Evolutionary conservation across 2,329 filamentous ascomycete genomes (phyloP).

Genomic region (Fusarium armeniacum): DNA sequence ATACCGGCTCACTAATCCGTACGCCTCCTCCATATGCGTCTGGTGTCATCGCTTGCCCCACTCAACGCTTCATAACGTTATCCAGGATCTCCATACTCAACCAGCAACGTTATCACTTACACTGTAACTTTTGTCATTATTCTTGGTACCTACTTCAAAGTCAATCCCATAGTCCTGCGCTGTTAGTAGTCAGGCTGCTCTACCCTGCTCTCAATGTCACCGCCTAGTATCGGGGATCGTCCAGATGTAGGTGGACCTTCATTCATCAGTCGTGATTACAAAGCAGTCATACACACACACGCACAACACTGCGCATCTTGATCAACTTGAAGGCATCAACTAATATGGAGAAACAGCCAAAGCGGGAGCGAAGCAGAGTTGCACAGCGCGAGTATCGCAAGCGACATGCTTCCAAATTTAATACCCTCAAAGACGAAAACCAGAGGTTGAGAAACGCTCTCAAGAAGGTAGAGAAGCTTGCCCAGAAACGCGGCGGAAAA

Average conservation of each 20-base stretch:
- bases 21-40: slow-evolving; percentile 3
- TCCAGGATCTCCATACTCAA: not conserved
- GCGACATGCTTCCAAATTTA: slow-evolving; percentile 46
- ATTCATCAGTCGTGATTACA: slow-evolving; percentile 22
- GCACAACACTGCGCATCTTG: not conserved
- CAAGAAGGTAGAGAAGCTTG: slow-evolving; percentile 35
- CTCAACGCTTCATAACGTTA: slow-evolving; percentile 35
- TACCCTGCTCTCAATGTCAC: slow-evolving; percentile 27
- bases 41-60: slow-evolving; percentile 14
- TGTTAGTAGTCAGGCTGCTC: not conserved
- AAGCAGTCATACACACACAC: slow-evolving; percentile 12
- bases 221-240: slow-evolving; percentile 28
- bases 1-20: not conserved
- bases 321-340: slow-evolving; percentile 1
- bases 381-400: slow-evolving; percentile 50
- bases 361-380: slow-evolving; percentile 47
- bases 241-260: slow-evolving; percentile 35
- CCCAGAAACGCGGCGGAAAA: slow-evolving; percentile 18
- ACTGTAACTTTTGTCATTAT: slow-evolving; percentile 5
- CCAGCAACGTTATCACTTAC: slow-evolving; percentile 31
- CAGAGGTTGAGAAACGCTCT: slow-evolving; percentile 44
- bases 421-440: slow-evolving; percentile 48
- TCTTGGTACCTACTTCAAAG: not conserved
- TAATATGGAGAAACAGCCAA: slow-evolving; percentile 36
- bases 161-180: not conserved